Evolutionary conservation across 768 basidiomycete genomes (phyloP).

Genomic region (Termitomyces eurrhizus): DNA sequence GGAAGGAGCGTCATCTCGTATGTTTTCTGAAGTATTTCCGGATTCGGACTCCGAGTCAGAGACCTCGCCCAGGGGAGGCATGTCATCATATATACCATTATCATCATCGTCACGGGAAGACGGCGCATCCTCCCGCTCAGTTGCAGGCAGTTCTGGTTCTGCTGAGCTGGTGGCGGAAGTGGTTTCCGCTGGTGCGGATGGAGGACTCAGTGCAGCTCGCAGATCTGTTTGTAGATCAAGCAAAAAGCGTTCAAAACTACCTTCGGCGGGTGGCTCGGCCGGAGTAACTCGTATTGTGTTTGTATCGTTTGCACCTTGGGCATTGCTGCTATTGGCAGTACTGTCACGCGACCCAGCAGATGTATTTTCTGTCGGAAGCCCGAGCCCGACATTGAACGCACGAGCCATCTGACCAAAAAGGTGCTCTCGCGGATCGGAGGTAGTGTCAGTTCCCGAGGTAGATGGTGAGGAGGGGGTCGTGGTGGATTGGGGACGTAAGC

Average conservation of each 20-base stretch:
- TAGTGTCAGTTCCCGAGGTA: neutral
- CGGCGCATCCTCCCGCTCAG: neutral
- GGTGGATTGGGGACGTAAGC: slow-evolving; percentile 34
- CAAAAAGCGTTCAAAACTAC: slow-evolving; percentile 79
- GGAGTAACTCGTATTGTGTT: neutral
- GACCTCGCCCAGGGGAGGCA: slow-evolving; percentile 30
- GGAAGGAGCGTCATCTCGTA: slow-evolving; percentile 14
- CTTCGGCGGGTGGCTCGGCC: slow-evolving; percentile 39
- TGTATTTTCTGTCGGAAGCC: slow-evolving; percentile 30
- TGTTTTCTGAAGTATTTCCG: slow-evolving; percentile 27
- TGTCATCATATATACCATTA: slow-evolving; percentile 15
- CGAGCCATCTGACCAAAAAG: slow-evolving; percentile 82
- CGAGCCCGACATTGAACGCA: slow-evolving; percentile 72
- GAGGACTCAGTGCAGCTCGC: slow-evolving; percentile 46
- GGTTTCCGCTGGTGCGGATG: neutral
- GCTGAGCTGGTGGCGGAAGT: neutral
- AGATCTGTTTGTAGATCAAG: slow-evolving; percentile 75
- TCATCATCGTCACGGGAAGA: neutral
- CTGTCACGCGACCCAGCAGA: slow-evolving; percentile 2
- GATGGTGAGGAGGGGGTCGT: slow-evolving; percentile 9
- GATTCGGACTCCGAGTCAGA: slow-evolving; percentile 31
- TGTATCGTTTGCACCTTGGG: neutral
- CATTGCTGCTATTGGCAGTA: neutral
- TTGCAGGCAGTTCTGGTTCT: neutral
- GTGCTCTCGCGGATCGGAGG: slow-evolving; percentile 53